These are phyloP conservation scores for Trebouxia sp. DNA, from an alignment of 139 green algal genomes.

Conservation along the genomic window DNA sequence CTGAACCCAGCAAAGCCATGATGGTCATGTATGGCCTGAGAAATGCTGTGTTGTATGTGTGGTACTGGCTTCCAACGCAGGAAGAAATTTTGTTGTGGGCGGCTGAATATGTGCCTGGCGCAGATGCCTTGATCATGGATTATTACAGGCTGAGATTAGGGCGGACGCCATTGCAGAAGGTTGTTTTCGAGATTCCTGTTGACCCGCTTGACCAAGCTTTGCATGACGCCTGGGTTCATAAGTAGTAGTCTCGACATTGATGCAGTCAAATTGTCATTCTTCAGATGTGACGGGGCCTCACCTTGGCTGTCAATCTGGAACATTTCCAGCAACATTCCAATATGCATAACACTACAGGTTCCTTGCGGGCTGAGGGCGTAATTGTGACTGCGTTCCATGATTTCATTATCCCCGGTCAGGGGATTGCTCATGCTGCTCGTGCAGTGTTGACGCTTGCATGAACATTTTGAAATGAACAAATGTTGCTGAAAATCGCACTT, in stretches of 20 bases:
- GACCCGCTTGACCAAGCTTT: constrained; percentile 10
- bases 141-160: background rate
- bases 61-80: constrained; percentile 13
- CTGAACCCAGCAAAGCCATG: background rate
- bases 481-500: too few relatives aligned
- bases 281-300: too few relatives aligned
- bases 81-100: constrained; percentile 14
- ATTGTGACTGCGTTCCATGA: too few relatives aligned
- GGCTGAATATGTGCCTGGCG: constrained; percentile 2
- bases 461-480: too few relatives aligned
- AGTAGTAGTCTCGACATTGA: background rate
- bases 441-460: too few relatives aligned
- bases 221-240: constrained; percentile 13
- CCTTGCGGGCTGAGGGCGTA: too few relatives aligned
- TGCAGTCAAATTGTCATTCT: background rate
- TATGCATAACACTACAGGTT: too few relatives aligned
- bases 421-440: too few relatives aligned
- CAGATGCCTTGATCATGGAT: constrained; percentile 14
- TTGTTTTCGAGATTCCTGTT: background rate
- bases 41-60: background rate
- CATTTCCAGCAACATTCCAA: too few relatives aligned
- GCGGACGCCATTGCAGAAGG: background rate
- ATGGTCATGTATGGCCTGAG: background rate
- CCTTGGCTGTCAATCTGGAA: too few relatives aligned
- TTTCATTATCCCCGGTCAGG: too few relatives aligned